Percentiles rank a stretch among this genome's conserved stretches.
phyloP scores from a whole-genome alignment of 805 yeast species.

The Diddensiella transvaalensis region DNA sequence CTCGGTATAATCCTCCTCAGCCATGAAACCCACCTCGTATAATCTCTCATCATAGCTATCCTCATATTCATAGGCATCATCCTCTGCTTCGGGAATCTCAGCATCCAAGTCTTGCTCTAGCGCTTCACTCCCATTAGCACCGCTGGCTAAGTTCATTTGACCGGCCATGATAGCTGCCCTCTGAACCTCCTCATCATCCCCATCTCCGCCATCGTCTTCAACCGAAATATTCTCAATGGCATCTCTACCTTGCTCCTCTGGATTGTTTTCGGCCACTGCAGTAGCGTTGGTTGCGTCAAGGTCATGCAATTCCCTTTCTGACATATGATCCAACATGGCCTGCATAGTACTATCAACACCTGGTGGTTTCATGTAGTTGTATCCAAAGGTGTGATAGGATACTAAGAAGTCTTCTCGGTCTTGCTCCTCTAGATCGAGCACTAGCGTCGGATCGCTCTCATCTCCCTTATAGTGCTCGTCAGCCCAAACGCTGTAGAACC shows the following conservation, averaged over 20 bases:
- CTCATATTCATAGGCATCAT: conserved; percentile 22
- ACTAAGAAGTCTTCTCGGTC: conserved; percentile 18
- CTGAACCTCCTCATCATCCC: conserved; percentile 24
- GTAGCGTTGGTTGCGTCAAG: conserved; percentile 17
- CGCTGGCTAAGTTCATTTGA: conserved; percentile 2
- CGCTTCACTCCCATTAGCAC: conserved; percentile 2
- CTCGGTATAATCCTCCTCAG: conserved; percentile 21
- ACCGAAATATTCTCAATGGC: background rate
- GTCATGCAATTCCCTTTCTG: conserved; percentile 2
- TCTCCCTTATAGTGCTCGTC: background rate
- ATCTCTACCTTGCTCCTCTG: conserved; percentile 21
- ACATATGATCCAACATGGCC: conserved; percentile 19
- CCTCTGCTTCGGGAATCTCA: conserved; percentile 22
- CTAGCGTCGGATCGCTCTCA: background rate
- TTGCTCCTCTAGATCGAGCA: conserved; percentile 13
- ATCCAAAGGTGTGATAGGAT: conserved; percentile 44
- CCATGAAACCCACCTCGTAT: conserved; percentile 24
- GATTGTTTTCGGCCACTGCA: conserved; percentile 19
- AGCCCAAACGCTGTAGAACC: conserved; percentile 10
- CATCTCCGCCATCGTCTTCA: conserved; percentile 16
- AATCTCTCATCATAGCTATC: conserved; percentile 21
- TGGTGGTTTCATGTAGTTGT: conserved; percentile 50
- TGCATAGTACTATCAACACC: conserved; percentile 56
- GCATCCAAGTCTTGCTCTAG: conserved; percentile 23
- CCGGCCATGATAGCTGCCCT: background rate